Percentiles rank a stretch among this genome's conserved stretches.
Conservation (phyloP, 805 yeast genomes). For the Metschnikowia lunata region DNA sequence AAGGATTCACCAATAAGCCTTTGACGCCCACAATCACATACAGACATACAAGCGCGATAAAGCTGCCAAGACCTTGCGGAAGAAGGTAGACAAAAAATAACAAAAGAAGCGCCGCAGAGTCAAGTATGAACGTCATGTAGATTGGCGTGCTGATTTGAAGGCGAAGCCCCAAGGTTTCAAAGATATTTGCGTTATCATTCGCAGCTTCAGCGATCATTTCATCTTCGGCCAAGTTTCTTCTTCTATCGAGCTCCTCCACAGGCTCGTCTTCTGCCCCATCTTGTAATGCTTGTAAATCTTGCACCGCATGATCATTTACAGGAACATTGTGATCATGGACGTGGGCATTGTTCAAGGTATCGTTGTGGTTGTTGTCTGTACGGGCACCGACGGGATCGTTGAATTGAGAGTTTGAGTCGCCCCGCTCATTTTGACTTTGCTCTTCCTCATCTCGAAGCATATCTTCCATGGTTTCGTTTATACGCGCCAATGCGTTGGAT, state of each 20-base stretch:
- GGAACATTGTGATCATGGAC: neutral
- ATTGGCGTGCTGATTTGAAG: constrained; percentile 35
- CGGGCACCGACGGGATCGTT: too few species aligned
- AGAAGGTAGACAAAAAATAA: constrained; percentile 41
- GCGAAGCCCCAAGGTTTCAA: constrained; percentile 34
- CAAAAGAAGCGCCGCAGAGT: constrained; percentile 31
- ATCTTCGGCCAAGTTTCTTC: constrained; percentile 13
- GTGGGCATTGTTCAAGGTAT: too few species aligned
- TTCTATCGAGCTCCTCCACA: constrained; percentile 14
- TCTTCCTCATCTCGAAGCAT: neutral
- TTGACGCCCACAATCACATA: constrained; percentile 2
- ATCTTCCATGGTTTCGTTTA: neutral
- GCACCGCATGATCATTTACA: neutral
- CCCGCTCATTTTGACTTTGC: neutral
- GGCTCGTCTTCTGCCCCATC: constrained; percentile 11
- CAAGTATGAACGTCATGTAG: constrained; percentile 29
- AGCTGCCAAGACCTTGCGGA: constrained; percentile 45
- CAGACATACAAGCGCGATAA: constrained; percentile 5
- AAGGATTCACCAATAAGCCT: constrained; percentile 4
- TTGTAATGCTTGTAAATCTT: neutral
- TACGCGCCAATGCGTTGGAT: too few species aligned
- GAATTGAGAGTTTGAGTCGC: neutral
- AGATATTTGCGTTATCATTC: constrained; percentile 22
- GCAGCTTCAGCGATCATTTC: constrained; percentile 16
- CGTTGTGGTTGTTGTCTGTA: too few species aligned